Base-by-base conservation (phyloP, 179 eudicot genomes). In the Camellia oleifera region DNA sequence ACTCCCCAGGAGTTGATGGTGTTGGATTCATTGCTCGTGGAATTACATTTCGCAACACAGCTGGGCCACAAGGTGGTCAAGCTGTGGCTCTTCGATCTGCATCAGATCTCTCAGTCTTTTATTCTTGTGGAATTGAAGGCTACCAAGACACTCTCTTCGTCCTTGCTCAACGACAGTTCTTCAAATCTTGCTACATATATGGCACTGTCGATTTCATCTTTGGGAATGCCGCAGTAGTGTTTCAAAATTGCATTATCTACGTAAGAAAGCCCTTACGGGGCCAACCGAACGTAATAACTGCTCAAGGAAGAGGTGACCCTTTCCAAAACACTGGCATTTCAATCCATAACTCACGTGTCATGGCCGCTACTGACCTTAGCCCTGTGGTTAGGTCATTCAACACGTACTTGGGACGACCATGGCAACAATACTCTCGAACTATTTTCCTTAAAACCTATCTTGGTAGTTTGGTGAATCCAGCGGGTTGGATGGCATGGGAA, bases 151-250 rank as follows among this genome's bases (percentile, higher is more conserved):
- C 88, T 6, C 82, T 85, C 10, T 83, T 80, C 54, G 86, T 78
- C 60, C 82, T 56, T 44, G 82, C 88, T 5, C 88, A 82, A 57
- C 83, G 88, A 0, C 88, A 85, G 65, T 85, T 85, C 81, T 85
- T 80, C 86, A 83, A 81, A 65, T 0, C 32, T 2, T 82, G 88
- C 54, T 77, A 78, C 65, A 85, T 83, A 2, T 83, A 78, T n/a
- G 88, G 88, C 44, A 86, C 88, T n/a, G 74, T 86, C 17, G 88
- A 86, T 65, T 86, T 86, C 79, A 86, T 86, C 15, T 83, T 85
- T 42, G 86, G 88, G 1, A 85, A 85, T 8, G 88, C 88, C 0
- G 86, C 88, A 0, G 82, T 77, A 0, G 88, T 86, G 0, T 79
- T 86, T 77, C 88, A 86, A 18, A 83, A 67, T 61, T 86, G 88